These are phyloP conservation scores for Rubia yunnanensis DNA, from an alignment of 257 asterid species.

Conservation along the genomic window DNA sequence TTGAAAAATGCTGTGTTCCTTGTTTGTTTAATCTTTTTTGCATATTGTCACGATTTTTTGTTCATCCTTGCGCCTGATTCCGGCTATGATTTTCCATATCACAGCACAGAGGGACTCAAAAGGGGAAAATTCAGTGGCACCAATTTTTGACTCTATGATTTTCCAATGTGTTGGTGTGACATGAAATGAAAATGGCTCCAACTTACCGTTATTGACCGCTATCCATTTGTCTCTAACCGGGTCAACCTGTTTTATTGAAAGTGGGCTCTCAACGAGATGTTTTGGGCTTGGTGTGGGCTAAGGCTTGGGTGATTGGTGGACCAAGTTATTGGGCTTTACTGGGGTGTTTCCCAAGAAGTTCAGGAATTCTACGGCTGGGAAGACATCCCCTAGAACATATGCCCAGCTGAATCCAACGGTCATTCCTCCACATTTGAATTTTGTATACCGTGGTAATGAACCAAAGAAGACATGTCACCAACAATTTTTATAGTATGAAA, in stretches of 20 bases:
- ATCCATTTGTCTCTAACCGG: constrained; percentile 79
- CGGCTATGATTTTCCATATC: constrained; percentile 59
- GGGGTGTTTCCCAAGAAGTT: constrained; percentile 31
- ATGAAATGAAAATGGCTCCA: constrained; percentile 48
- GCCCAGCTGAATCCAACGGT: constrained; percentile 85
- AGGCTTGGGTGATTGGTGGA: constrained; percentile 24
- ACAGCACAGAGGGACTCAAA: constrained; percentile 60
- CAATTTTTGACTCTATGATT: constrained; percentile 27
- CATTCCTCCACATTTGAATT: constrained; percentile 74
- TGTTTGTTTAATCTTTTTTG: constrained; percentile 15
- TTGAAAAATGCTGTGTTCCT: constrained; percentile 7
- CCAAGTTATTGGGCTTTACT: constrained; percentile 18
- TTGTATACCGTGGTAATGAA: constrained; percentile 38
- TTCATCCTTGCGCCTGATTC: constrained; percentile 31
- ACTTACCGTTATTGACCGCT: constrained; percentile 23
- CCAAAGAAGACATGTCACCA: background rate
- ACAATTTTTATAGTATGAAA: background rate
- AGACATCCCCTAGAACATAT: constrained; percentile 80
- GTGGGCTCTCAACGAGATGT: constrained; percentile 25
- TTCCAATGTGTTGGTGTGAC: constrained; percentile 34
- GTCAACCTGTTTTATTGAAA: constrained; percentile 52
- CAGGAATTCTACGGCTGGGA: constrained; percentile 49
- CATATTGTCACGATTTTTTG: constrained; percentile 54
- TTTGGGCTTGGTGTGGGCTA: background rate
- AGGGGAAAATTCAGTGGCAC: constrained; percentile 18